Base-by-base conservation (phyloP, 208 protist genomes). In the Leishmania tropica region DNA sequence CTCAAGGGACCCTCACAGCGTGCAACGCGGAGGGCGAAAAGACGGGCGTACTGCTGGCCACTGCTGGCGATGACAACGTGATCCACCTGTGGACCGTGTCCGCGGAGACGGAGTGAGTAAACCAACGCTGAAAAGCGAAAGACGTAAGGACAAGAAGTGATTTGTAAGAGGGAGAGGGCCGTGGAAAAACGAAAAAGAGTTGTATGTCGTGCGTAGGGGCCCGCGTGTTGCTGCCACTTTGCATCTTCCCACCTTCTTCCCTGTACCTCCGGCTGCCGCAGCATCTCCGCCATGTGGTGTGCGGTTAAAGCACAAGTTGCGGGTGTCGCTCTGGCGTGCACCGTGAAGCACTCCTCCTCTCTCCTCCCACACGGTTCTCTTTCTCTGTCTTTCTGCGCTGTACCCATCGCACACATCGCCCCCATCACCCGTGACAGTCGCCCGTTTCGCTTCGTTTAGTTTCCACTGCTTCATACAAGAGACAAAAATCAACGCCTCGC, bases 51-150 rank as follows among this genome's bases (percentile, higher is more conserved):
- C 83, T 96, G 42, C 75, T 97, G 68, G 93, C 93, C 6, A 94
- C 89, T 13, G 93, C 85, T 35, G 91, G 93, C 24, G 95, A 98
- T 78, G 95, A 98, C 78, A 70, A 78, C n/a, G 75, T 82, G 17
- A 88, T 98, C 10, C 85, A 90, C 60, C 53, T 98, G 10, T 98
- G 95, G 93, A 67, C 80, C 7, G 94, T 97, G n/a, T 54, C 71
- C n/a, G 37, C 58, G 42, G 71, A 78, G 47, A n/a, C 54, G 35
- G 40, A 40, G 58, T 79, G 45, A 82, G 56, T 74, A 54, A 51
- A 8, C 70, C 47, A 5, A 74, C 48, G 40, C 21, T 53, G 17
- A 45, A 11, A 53, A 37, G 21, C 3, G n/a, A 51, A 54, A 51
- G n/a, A 54, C 35, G n/a, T 35, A 37, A 54, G 42, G 45, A 11